Conservation (phyloP, 139 green algal genomes). For the Trebouxia sp. region DNA sequence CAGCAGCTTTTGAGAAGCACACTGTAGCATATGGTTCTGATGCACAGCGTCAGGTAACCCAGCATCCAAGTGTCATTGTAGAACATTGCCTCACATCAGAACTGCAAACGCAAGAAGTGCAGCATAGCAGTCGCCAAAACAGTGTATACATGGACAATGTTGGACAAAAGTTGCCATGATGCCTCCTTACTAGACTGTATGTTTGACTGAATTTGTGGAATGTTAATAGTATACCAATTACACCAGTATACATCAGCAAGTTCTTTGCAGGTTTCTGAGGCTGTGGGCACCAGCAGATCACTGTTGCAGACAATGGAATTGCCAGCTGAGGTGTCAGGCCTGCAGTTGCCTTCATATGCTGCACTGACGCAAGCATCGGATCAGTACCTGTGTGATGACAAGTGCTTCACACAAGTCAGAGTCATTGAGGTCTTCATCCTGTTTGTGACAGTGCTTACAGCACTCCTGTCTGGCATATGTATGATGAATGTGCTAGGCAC, state of each 20-base stretch:
- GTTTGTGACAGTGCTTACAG: conserved; percentile 19
- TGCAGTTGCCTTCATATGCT: background rate
- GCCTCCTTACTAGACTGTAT: background rate
- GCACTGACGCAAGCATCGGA: background rate
- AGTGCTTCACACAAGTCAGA: conserved; percentile 28
- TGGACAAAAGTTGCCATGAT: background rate
- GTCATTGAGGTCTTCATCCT: conserved; percentile 37
- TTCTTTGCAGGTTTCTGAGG: background rate
- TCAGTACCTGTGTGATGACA: conserved; percentile 9
- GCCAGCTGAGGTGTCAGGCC: background rate
- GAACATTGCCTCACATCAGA: too few species aligned
- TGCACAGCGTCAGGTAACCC: background rate
- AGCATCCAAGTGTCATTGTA: too few species aligned
- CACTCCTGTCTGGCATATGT: conserved; percentile 32
- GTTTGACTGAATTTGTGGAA: background rate
- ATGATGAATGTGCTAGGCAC: conserved; percentile 51
- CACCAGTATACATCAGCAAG: background rate
- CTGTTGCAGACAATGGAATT: background rate
- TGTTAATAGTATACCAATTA: too few species aligned
- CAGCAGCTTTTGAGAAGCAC: background rate
- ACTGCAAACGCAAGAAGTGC: background rate
- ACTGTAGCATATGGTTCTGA: conserved; percentile 16
- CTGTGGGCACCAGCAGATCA: background rate
- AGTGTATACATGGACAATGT: background rate
- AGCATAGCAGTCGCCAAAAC: background rate